A percentile compares a stretch with the other conserved stretches of the same genome.
These are phyloP conservation scores for Fusarium sp. DNA, from an alignment of 2,329 filamentous ascomycete genomes.

Conservation along the genomic window DNA sequence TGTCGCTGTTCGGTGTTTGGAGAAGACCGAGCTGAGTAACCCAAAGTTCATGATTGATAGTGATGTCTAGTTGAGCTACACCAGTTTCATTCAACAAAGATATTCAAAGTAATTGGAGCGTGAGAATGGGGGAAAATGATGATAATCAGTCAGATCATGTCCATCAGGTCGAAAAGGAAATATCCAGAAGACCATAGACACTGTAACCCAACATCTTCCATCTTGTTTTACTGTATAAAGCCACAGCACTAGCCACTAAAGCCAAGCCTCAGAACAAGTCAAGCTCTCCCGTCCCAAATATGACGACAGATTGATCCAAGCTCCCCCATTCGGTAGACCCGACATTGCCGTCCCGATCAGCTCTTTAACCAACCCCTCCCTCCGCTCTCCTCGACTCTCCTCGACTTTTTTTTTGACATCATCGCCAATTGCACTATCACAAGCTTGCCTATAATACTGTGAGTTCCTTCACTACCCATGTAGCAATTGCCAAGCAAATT, in stretches of 20 bases:
- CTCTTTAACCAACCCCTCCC: conserved; percentile 27
- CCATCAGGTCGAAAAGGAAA: not conserved
- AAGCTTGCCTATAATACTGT: not conserved
- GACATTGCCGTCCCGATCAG: conserved; percentile 33
- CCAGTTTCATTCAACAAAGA: not conserved
- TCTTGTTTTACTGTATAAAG: not conserved
- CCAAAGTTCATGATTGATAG: conserved; percentile 9
- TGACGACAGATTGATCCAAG: not conserved
- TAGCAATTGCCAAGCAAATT: not conserved
- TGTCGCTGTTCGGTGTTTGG: conserved; percentile 18
- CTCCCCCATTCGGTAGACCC: conserved; percentile 42
- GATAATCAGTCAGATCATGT: not conserved
- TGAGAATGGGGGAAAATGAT: not conserved
- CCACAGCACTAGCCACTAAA: conserved; percentile 13
- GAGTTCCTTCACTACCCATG: not conserved
- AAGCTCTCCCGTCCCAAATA: not conserved
- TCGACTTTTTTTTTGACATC: conserved; percentile 44
- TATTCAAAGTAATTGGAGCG: rapidly evolving
- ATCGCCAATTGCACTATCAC: conserved; percentile 30
- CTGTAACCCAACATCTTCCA: not conserved
- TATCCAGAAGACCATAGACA: not conserved
- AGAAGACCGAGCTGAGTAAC: conserved; percentile 6
- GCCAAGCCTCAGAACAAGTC: not conserved
- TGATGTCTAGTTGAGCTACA: not conserved
- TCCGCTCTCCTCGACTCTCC: conserved; percentile 15